Conservation (phyloP, 2,329 filamentous ascomycete species). For the Gremmenia infestans region DNA sequence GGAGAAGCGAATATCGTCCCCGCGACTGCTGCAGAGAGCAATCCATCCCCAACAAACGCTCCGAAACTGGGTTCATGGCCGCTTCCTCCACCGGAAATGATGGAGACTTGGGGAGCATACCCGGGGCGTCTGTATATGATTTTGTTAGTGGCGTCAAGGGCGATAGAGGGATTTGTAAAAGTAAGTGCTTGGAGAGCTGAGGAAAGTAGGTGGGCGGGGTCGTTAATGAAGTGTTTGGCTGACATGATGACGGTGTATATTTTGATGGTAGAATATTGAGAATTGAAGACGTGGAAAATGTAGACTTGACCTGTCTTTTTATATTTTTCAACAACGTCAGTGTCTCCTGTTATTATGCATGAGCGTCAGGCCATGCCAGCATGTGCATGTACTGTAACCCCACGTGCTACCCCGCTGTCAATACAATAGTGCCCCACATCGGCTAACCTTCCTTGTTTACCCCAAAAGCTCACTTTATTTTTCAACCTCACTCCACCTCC, state of each 20-base stretch:
- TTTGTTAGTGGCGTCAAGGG: conserved; percentile 75
- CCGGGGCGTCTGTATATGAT: conserved; percentile 69
- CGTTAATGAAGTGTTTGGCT: conserved; percentile 83
- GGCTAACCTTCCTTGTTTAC: background rate
- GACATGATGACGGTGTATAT: conserved; percentile 38
- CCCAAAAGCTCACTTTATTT: conserved; percentile 5
- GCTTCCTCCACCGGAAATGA: conserved; percentile 83
- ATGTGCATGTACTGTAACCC: background rate
- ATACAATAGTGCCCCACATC: conserved; percentile 1
- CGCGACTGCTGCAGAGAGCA: conserved; percentile 76
- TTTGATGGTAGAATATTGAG: background rate
- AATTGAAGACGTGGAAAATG: background rate
- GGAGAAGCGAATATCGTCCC: conserved; percentile 85
- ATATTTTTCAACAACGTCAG: background rate
- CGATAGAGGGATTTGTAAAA: conserved; percentile 76
- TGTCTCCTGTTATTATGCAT: background rate
- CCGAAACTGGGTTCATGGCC: conserved; percentile 89
- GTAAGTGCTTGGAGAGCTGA: conserved; percentile 73
- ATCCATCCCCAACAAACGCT: conserved; percentile 75
- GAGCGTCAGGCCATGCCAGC: background rate
- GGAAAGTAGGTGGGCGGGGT: conserved; percentile 72
- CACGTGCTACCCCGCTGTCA: background rate
- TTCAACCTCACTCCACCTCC: conserved; percentile 12
- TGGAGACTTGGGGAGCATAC: conserved; percentile 61
- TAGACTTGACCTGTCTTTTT: background rate